phyloP scores from a whole-genome alignment of 2,329 filamentous ascomycete species.

The Calonectria pseudoreteaudii region DNA sequence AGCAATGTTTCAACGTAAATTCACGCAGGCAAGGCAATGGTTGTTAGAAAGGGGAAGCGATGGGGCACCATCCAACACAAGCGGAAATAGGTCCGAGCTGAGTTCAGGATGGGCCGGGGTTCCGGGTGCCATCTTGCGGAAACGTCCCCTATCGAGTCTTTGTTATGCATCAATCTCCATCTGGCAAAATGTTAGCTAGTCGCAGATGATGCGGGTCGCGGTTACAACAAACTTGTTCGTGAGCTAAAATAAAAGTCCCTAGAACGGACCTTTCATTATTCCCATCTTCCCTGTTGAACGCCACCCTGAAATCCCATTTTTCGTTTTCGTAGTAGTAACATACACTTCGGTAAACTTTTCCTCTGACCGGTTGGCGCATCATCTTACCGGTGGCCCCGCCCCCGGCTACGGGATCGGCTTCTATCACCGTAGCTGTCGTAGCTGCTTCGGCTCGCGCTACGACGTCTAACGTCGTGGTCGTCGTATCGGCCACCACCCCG shows the following conservation, averaged over 20 bases:
- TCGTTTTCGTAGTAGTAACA: conserved; percentile 17
- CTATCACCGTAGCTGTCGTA: conserved; percentile 56
- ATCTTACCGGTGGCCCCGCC: conserved; percentile 49
- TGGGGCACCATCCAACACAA: conserved; percentile 24
- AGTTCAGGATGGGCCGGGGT: conserved; percentile 27
- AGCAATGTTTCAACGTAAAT: conserved; percentile 23
- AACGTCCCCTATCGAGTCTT: conserved; percentile 26
- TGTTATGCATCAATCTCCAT: conserved; percentile 33
- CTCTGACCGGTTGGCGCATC: background rate
- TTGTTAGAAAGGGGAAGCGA: conserved; percentile 19
- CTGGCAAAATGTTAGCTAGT: conserved; percentile 39
- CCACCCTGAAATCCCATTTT: conserved; percentile 32
- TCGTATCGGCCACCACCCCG: conserved; percentile 47
- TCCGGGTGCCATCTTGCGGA: conserved; percentile 22
- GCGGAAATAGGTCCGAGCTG: conserved; percentile 30
- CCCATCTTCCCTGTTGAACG: conserved; percentile 30
- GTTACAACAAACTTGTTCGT: conserved; percentile 39
- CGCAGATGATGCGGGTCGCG: conserved; percentile 26
- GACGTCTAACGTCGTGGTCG: conserved; percentile 51
- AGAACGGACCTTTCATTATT: conserved; percentile 13
- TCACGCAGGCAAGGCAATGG: conserved; percentile 29
- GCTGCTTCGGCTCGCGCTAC: conserved; percentile 63
- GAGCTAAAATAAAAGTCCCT: conserved; percentile 33
- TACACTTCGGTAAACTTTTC: background rate
- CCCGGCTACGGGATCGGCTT: conserved; percentile 54